A percentile compares a stretch with the other conserved stretches of the same genome.
Evolutionary conservation across 1,139 yeast species (phyloP).

Genomic region (Blastobotrys niveus): DNA sequence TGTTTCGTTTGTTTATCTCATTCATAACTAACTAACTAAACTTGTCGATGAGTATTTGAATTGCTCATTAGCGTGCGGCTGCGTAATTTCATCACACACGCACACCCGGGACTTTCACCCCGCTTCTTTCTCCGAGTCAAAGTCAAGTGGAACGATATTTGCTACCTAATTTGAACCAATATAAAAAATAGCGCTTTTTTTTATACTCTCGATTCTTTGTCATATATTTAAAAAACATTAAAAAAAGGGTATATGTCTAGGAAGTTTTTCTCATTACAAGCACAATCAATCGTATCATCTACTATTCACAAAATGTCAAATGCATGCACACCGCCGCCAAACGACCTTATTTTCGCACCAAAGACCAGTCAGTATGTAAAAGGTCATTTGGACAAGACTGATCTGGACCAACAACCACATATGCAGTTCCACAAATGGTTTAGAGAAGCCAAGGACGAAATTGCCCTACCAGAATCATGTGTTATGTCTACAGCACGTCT

Average conservation of each 20-base stretch:
- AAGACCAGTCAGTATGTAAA: conserved; percentile 84
- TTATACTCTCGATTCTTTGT: not conserved
- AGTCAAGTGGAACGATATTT: not conserved
- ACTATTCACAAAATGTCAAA: not conserved
- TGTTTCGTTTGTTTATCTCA: no score
- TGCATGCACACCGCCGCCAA: not conserved
- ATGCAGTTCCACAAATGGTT: conserved; percentile 82
- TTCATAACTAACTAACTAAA: no score
- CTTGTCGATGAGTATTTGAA: no score
- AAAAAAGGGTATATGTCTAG: no score
- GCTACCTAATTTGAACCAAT: no score
- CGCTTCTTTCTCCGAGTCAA: no score
- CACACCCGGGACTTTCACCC: no score
- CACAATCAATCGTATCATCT: not conserved
- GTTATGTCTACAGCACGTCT: conserved; percentile 80
- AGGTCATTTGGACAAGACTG: conserved; percentile 50
- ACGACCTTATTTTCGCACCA: conserved; percentile 52
- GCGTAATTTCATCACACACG: no score
- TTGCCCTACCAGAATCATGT: conserved; percentile 69
- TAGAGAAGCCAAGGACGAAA: conserved; percentile 61
- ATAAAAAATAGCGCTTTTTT: not conserved
- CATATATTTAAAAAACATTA: not conserved
- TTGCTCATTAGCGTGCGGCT: no score
- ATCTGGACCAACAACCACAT: conserved; percentile 58
- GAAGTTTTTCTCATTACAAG: not conserved